These are phyloP conservation scores for Elsinoe necatrix DNA, from an alignment of 2,329 filamentous ascomycete genomes.

Conservation along the genomic window DNA sequence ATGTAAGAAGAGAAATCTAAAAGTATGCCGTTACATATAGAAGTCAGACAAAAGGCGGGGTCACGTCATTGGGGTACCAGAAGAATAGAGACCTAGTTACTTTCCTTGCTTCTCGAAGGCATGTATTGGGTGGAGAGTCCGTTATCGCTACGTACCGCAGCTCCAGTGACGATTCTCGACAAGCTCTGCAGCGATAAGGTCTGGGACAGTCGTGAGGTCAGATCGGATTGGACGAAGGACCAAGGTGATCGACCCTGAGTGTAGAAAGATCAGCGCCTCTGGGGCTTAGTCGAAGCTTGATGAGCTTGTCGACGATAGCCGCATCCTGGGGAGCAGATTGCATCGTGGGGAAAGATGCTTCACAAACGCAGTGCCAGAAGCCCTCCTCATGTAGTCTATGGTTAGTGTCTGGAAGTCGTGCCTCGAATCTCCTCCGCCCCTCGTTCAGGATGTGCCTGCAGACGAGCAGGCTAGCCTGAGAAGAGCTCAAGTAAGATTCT, in stretches of 20 bases:
- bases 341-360: too few species aligned
- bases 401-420: too few species aligned
- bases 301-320: neutral
- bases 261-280: neutral
- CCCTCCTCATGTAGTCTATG: too few species aligned
- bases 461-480: too few species aligned
- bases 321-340: neutral
- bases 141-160: conserved; percentile 1
- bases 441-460: too few species aligned
- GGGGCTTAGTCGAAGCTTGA: conserved; percentile 8
- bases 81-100: neutral
- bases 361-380: too few species aligned
- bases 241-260: neutral
- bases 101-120: neutral
- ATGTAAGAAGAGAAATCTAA: neutral
- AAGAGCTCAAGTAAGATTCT: too few species aligned
- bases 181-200: neutral
- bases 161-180: neutral
- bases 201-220: neutral
- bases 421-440: too few species aligned
- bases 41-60: neutral
- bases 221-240: conserved; percentile 3
- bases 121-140: neutral
- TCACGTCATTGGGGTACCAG: neutral
- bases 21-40: neutral